Conservation (phyloP, 116 monocot species). For the Cymodocea nodosa region DNA sequence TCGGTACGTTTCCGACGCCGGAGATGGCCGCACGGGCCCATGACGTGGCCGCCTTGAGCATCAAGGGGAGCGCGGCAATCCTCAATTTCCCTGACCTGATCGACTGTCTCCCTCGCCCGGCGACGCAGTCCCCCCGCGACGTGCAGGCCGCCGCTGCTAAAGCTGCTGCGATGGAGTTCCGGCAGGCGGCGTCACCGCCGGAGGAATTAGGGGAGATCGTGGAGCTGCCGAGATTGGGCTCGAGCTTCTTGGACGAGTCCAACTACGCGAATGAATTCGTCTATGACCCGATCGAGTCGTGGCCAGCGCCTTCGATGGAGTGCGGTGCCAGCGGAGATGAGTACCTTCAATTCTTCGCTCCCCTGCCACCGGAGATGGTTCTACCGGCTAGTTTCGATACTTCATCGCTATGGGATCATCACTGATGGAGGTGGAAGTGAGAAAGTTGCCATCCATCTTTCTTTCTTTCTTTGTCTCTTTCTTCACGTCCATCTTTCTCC, state of each 20-base stretch:
- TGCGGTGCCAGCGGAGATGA: too few relatives aligned
- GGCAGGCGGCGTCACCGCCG: background rate
- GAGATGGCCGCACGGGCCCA: conserved; percentile 63
- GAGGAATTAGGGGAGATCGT: conserved; percentile 28
- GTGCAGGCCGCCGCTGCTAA: conserved; percentile 32
- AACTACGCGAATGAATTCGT: conserved; percentile 7
- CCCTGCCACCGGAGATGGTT: too few relatives aligned
- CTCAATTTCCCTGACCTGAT: conserved; percentile 36
- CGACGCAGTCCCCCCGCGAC: conserved; percentile 24
- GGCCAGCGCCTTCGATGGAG: conserved; percentile 17
- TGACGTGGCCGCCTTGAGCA: conserved; percentile 28
- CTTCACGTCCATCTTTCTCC: too few relatives aligned
- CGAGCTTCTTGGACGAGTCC: conserved; percentile 5
- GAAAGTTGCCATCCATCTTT: too few relatives aligned
- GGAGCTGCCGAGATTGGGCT: conserved; percentile 16
- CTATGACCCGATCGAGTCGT: conserved; percentile 4
- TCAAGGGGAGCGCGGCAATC: conserved; percentile 23
- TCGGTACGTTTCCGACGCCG: conserved; percentile 63
- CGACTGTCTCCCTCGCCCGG: conserved; percentile 17
- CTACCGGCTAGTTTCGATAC: too few relatives aligned
- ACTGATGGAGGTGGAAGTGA: too few relatives aligned
- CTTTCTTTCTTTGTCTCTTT: too few relatives aligned
- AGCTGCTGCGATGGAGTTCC: conserved; percentile 25
- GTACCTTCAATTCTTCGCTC: too few relatives aligned
- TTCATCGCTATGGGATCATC: too few relatives aligned